Base-by-base conservation (phyloP, 306 rosid genomes). In the Fragaria iinumae region DNA sequence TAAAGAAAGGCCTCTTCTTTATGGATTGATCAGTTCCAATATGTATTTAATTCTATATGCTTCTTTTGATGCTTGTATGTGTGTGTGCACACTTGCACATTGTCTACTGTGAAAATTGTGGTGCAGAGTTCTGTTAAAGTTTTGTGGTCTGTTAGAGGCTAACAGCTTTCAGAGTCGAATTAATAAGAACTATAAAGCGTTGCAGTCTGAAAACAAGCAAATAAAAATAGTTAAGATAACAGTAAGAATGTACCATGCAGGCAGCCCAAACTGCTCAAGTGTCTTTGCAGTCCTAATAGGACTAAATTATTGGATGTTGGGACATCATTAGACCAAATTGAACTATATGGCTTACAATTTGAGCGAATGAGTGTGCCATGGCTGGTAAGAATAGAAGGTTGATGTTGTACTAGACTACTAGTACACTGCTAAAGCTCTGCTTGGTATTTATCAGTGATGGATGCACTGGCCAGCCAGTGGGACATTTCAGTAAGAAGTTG, bases 241-340 rank as follows among this genome's bases (percentile, higher is more conserved):
- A 14, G 16, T 1, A 7, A 14, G 67, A 72, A 57, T 27, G 68
- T 41, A 57, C 25, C 41, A 57, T 14, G 67, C 50, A 56, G 52
- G 67, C 38, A 73, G 52, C 39, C 23, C 53, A 23, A 43, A 39
- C 77, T 73, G 43, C 53, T 57, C 53, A 6, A 38, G 67, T 72
- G 16, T 27, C 2, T 10, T 59, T 60, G 38, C 64, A 50, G 20
- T 29, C 75, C 10, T 52, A 41, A 41, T 8, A 11, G 47, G 75
- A 50, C 62, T 50, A 16, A 47, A 20, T 34, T 63, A 2, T 34
- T 34, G 64, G 21, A 72, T 72, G 66, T 57, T 57, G 41, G 77
- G 27, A 21, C 17, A 34, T n/a, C 38, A 6, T n/a, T 72, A 55
- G 8, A 72, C 48, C 44, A 53, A 11, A 53, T 72, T 71, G 12